Base-by-base conservation (phyloP, 2,329 filamentous ascomycete species). In the Penicillium sclerotiorum region DNA sequence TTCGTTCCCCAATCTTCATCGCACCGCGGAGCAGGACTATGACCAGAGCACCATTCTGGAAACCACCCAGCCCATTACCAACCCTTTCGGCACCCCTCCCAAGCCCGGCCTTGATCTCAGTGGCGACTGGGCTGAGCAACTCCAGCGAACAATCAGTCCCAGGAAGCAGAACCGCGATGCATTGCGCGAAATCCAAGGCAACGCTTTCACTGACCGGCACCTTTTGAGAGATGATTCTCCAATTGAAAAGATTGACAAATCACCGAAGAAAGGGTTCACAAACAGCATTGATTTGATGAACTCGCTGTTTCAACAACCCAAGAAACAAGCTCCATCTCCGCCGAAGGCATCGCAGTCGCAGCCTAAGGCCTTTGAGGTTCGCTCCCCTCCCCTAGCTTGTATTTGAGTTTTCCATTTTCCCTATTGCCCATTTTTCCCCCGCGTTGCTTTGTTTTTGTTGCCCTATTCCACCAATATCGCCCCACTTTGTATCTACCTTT, bases 281-380 rank as follows among this genome's bases (percentile, higher is more conserved):
- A 96, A 88, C 17, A 92, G 89, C 65, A 95, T 97, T 73, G 94
- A 96, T 76, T 77, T 96, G 68, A 96, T 96, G 90, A 93, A 95
- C 68, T 95, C 90, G 40, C 77, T 96, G 48, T 96, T 95, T 72
- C 88, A 89, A 69, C 80, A 85, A 56, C 65, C 65, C 6, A 35
- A 30, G 51, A 69, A 72, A 61, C 65, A 72, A 54, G 47, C 41
- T 4, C 51, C 60, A 45, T 79, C 79, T 56, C 72, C 75, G 45
- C 77, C 81, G 62, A 81, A 79, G 61, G 68, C 79, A 47, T 79
- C 80, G 63, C 77, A 77, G 58, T 75, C 77, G 61, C 84, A 84
- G 60, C 74, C 73, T 63, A 78, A 78, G 74, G 88, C 89, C 67
- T 89, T 93, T 73, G 87, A 97, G 92, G 94, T 97, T 85, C 88